phyloP scores from a whole-genome alignment of 305 asterid genomes.

The Petunia hybrid region DNA sequence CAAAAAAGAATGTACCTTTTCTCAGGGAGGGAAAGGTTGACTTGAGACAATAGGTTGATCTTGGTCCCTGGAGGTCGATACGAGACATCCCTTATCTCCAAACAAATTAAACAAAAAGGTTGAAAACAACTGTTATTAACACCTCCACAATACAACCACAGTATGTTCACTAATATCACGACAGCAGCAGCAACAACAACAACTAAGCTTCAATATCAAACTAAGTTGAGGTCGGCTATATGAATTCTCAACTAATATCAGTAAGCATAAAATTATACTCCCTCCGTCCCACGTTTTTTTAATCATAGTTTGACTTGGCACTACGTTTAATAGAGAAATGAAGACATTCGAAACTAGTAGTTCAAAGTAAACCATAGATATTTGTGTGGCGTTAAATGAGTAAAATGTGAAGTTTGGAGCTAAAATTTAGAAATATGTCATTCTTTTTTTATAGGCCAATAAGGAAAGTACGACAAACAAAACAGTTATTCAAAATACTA shows the following conservation, averaged over 20 bases:
- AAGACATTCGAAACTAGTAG: neutral
- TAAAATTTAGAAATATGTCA: too few species aligned
- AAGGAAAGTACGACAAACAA: too few species aligned
- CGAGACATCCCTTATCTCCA: constrained; percentile 71
- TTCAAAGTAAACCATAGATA: neutral
- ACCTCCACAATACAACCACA: constrained; percentile 29
- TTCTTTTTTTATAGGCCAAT: too few species aligned
- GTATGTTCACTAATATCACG: neutral
- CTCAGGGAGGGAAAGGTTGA: constrained; percentile 75
- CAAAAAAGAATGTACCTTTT: constrained; percentile 57
- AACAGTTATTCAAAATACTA: too few species aligned
- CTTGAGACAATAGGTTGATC: constrained; percentile 66
- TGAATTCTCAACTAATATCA: neutral
- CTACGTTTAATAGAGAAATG: too few species aligned
- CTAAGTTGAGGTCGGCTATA: neutral
- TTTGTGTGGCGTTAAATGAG: too few species aligned
- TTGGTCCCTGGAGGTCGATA: constrained; percentile 90
- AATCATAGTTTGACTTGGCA: too few species aligned
- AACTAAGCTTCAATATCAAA: neutral
- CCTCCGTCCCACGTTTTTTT: neutral
- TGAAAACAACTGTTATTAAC: constrained; percentile 18
- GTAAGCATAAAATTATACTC: too few species aligned
- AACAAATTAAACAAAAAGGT: neutral
- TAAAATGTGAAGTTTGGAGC: too few species aligned
- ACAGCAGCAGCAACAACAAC: neutral